Evolutionary conservation across 257 asterid species (phyloP).

Genomic region (Oldenlandia corymbosa): DNA sequence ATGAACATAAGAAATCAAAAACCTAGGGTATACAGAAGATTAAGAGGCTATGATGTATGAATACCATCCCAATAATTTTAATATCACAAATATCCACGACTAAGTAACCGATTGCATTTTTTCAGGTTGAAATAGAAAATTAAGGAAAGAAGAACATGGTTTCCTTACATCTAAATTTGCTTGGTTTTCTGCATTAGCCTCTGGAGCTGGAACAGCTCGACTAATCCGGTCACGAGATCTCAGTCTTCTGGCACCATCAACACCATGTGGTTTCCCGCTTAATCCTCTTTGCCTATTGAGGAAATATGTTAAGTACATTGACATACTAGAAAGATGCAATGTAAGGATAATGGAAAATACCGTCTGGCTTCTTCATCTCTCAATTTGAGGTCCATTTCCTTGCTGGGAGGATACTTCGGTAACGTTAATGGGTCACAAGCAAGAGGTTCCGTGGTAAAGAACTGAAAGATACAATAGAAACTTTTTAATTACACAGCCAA

Average conservation of each 20-base stretch:
- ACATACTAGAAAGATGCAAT: constrained; percentile 5
- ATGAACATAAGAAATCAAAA: background rate
- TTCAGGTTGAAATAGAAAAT: background rate
- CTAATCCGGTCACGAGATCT: constrained; percentile 56
- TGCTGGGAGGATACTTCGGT: constrained; percentile 92
- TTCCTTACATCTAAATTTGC: constrained; percentile 69
- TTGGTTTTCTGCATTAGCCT: constrained; percentile 94
- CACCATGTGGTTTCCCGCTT: constrained; percentile 41
- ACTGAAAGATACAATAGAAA: constrained; percentile 30
- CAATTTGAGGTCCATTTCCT: constrained; percentile 85
- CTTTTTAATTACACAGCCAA: background rate
- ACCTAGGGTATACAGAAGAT: too few species aligned
- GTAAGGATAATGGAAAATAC: constrained; percentile 27
- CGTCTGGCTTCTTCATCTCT: constrained; percentile 82
- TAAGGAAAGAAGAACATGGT: constrained; percentile 11
- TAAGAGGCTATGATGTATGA: too few species aligned
- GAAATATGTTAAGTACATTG: constrained; percentile 13
- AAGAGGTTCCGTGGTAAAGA: constrained; percentile 62
- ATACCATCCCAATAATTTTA: background rate
- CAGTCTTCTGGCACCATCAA: constrained; percentile 54
- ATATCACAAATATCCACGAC: too few species aligned
- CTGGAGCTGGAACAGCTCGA: constrained; percentile 87
- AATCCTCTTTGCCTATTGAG: constrained; percentile 56
- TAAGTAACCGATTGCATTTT: too few species aligned
- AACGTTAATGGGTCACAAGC: constrained; percentile 84